Evolutionary conservation across 306 rosid species (phyloP).

Genomic region (Acmispon strigosus): DNA sequence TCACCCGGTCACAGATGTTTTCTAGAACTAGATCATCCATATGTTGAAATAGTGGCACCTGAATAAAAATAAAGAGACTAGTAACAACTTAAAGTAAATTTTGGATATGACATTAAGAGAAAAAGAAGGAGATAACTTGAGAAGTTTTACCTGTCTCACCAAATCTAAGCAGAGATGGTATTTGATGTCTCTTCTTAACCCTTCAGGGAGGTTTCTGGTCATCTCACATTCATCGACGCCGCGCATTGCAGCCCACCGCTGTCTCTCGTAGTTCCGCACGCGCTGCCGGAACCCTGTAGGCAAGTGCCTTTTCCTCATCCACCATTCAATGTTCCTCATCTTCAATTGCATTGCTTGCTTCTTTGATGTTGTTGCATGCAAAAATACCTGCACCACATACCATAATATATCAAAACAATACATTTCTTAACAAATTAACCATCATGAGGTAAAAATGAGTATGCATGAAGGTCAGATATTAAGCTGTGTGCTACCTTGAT

Average conservation of each 20-base stretch:
- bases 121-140: no score
- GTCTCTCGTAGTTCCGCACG: constrained; percentile 75
- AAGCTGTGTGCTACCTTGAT: no score
- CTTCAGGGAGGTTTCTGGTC: constrained; percentile 79
- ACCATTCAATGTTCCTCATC: constrained; percentile 95
- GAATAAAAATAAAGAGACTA: neutral
- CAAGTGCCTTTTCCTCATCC: constrained; percentile 79
- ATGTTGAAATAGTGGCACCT: constrained; percentile 87
- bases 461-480: no score
- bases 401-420: neutral
- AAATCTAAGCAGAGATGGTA: constrained; percentile 86
- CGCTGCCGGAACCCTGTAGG: constrained; percentile 73
- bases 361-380: constrained; percentile 92
- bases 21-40: constrained; percentile 85
- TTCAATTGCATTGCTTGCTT: constrained; percentile 87
- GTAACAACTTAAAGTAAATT: no score
- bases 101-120: no score
- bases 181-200: constrained; percentile 79
- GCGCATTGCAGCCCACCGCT: constrained; percentile 90
- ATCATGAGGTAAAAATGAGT: neutral
- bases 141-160: constrained; percentile 52
- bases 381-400: constrained; percentile 49
- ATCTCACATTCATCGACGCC: constrained; percentile 84
- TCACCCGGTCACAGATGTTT: constrained; percentile 86
- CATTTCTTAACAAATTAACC: neutral